Base-by-base conservation (phyloP, 1,284 basidiomycete genomes). In the Cryptococcus hybrid region DNA sequence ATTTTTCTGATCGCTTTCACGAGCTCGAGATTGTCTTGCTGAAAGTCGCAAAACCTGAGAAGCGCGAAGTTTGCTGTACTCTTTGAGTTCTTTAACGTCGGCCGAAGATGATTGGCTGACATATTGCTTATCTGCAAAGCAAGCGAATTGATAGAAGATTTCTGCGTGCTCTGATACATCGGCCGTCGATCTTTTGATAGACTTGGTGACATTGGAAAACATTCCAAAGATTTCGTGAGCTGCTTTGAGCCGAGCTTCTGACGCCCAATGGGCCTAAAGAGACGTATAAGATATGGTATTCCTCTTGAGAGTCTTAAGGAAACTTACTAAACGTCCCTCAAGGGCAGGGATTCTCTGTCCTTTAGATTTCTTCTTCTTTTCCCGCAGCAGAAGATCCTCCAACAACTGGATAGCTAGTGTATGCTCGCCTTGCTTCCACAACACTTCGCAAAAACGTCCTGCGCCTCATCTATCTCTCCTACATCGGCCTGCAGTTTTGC, bases 361-460 rank as follows among this genome's bases (percentile, higher is more conserved):
- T 8, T 52, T 57, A 6, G 61, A 38, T 37, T 59, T 55, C 37
- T 30, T 44, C 9, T 37, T 47, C 24, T 59, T 53, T 57, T 59
- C 60, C 24, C 62, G 58, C 34, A 61, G 52, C 13, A 95, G 80
- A 47, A 66, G 58, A n/a, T 61, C 60, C 35, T 59, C 59, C 13
- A 95, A 80, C 57, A 85, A 86, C 64, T 89, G 84, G 39, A 95
- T 87, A 0, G 95, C 94, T 1, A 88, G 79, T 54, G 86, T 85
- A 66, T 91, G 89, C 70, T 98, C 92, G 40, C 86, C 85, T 66
- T 91, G 88, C 4, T 84, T 78, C 92, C 95, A 98, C 9, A 98
- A 82, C 5, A 97, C 92, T 55, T 88, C 85, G 2, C 94, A 88
- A 64, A 92, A 73, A 97, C 93, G 67, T 76, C 70, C 37, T 73